These are phyloP conservation scores for Syncephalastrum contaminatum DNA, from an alignment of 371 early-diverging fungal genomes.

Conservation along the genomic window DNA sequence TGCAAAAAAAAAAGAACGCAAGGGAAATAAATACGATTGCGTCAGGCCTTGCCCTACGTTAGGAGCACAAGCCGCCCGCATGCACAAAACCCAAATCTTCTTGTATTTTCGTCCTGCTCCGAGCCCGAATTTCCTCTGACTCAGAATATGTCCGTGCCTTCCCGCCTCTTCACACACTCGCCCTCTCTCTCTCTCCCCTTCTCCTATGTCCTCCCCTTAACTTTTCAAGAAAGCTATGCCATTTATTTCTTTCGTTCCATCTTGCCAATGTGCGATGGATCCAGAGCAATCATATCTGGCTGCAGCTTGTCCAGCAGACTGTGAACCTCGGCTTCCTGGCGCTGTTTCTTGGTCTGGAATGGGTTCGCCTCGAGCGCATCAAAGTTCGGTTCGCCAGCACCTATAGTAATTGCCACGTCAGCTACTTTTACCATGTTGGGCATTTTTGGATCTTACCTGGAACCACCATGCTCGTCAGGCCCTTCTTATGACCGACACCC, in stretches of 20 bases:
- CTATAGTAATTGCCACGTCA: slow-evolving; percentile 12
- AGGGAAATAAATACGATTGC: slow-evolving; percentile 2
- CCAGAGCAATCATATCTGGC: slow-evolving; percentile 87
- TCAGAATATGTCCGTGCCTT: slow-evolving; percentile 15
- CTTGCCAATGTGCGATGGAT: slow-evolving; percentile 76
- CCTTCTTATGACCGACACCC: slow-evolving; percentile 84
- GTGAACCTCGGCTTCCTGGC: slow-evolving; percentile 93
- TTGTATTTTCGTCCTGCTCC: no score
- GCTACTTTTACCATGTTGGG: not conserved
- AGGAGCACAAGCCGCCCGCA: no score
- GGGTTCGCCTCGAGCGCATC: slow-evolving; percentile 95
- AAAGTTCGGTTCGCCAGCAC: slow-evolving; percentile 96
- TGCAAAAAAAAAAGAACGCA: slow-evolving; percentile 1
- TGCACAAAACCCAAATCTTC: no score
- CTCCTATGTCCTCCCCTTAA: no score
- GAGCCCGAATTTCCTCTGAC: no score
- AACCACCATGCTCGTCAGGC: slow-evolving; percentile 84
- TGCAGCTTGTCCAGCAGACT: slow-evolving; percentile 88
- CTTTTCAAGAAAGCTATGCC: no score
- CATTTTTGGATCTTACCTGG: slow-evolving; percentile 64
- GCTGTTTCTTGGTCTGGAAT: slow-evolving; percentile 88
- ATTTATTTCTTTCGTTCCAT: slow-evolving; percentile 21
- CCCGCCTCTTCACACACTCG: slow-evolving; percentile 46
- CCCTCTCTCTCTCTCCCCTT: slow-evolving; percentile 49
- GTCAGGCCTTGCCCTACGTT: no score